phyloP scores from a whole-genome alignment of 2,329 filamentous ascomycete genomes.

The Penicillium sp. region DNA sequence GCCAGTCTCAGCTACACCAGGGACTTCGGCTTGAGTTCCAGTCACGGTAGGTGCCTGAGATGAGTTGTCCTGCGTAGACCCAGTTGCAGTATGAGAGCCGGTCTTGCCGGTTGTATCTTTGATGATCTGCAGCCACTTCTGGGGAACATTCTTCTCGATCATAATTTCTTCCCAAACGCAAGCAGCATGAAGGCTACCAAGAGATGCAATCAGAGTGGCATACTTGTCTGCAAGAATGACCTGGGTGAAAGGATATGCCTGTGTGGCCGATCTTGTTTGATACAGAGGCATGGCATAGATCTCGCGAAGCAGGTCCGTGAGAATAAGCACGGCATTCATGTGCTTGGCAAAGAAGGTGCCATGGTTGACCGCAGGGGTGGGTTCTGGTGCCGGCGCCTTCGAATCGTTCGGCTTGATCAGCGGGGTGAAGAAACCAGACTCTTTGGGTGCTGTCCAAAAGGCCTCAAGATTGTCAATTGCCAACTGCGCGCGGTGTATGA shows the following conservation, averaged over 20 bases:
- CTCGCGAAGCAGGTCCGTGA: constrained; percentile 73
- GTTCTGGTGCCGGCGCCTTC: constrained; percentile 20
- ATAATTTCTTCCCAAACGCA: constrained; percentile 84
- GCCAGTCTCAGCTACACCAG: constrained; percentile 17
- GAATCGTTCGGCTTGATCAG: constrained; percentile 50
- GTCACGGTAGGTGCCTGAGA: constrained; percentile 28
- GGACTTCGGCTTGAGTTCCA: constrained; percentile 30
- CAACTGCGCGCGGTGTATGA: constrained; percentile 72
- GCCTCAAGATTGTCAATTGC: constrained; percentile 69
- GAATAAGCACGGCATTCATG: constrained; percentile 72
- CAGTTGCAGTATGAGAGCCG: constrained; percentile 45
- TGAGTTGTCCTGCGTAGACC: constrained; percentile 25
- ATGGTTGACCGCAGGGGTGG: constrained; percentile 48
- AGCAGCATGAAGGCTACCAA: constrained; percentile 76
- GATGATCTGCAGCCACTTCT: constrained; percentile 54
- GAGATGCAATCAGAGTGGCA: constrained; percentile 67
- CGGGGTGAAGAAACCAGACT: constrained; percentile 68
- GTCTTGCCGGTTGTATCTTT: constrained; percentile 43
- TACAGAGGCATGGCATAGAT: constrained; percentile 68
- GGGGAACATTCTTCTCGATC: constrained; percentile 71
- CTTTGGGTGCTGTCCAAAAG: constrained; percentile 58
- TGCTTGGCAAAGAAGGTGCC: constrained; percentile 81
- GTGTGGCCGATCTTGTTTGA: constrained; percentile 62
- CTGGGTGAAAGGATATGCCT: constrained; percentile 66
- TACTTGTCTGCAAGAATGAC: constrained; percentile 88